Evolutionary conservation across 345 rosid species (phyloP).

Genomic region (Salix purpurea): DNA sequence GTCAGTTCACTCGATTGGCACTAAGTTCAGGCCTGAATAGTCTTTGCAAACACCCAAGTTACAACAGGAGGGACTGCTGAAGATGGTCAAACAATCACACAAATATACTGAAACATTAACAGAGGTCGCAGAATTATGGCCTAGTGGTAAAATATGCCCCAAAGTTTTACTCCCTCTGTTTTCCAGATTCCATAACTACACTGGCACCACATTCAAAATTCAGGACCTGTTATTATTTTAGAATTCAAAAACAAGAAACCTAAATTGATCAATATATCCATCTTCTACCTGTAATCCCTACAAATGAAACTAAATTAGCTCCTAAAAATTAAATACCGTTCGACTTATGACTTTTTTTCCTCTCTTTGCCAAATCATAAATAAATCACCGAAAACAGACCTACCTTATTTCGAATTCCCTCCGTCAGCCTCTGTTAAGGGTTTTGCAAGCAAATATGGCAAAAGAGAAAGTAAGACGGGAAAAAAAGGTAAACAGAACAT

Average conservation of each 20-base stretch:
- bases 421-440: background rate
- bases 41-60: background rate
- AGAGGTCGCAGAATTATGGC: background rate
- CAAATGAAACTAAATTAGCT: background rate
- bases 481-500: conserved; percentile 5
- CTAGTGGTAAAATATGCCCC: background rate
- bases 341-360: background rate
- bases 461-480: too few species aligned
- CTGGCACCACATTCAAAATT: background rate
- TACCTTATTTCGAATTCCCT: background rate
- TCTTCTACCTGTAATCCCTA: background rate
- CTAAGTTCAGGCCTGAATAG: background rate
- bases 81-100: background rate
- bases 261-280: background rate
- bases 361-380: background rate
- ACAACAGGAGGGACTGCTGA: background rate
- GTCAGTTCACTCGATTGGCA: background rate
- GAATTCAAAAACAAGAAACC: background rate
- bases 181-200: background rate
- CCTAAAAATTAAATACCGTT: background rate
- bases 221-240: background rate
- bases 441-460: background rate
- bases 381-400: background rate
- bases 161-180: background rate
- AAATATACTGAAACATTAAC: background rate